Conservation (phyloP, 164 flowering plant genomes). For the grape (Vitis vinifera) region DNA sequence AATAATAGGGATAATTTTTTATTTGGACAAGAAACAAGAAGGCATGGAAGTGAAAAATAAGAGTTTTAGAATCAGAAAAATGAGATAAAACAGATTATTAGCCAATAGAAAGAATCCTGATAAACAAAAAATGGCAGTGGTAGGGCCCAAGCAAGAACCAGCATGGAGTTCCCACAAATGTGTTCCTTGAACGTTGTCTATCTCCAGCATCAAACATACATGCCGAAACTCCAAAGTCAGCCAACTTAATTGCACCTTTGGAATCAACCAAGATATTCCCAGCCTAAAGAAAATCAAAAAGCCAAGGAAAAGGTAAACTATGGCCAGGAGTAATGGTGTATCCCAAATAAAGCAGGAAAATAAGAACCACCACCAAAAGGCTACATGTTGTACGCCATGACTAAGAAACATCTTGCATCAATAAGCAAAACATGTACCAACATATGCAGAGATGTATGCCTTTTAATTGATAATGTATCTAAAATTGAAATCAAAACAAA, state of each 20-base stretch:
- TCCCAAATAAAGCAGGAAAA: background rate
- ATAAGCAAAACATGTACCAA: background rate
- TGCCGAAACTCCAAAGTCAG: slow-evolving; percentile 96
- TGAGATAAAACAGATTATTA: background rate
- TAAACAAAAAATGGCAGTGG: background rate
- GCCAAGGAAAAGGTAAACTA: background rate
- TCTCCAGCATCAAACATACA: slow-evolving; percentile 96
- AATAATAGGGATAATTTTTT: slow-evolving; percentile 1
- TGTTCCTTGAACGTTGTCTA: slow-evolving; percentile 87
- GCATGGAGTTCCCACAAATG: slow-evolving; percentile 99
- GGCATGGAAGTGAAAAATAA: background rate
- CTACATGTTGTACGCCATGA: background rate
- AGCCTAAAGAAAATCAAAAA: slow-evolving; percentile 53
- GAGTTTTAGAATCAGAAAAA: background rate
- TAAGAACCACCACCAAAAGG: background rate
- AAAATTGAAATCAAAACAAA: too few relatives aligned
- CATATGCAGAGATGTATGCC: too few relatives aligned
- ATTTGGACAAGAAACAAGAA: background rate
- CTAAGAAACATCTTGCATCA: background rate
- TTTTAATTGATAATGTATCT: too few relatives aligned
- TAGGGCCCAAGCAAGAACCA: slow-evolving; percentile 44
- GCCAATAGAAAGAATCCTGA: slow-evolving; percentile 5
- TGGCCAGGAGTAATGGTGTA: background rate
- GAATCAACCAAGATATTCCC: slow-evolving; percentile 87
- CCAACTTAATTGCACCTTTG: slow-evolving; percentile 82